Evolutionary conservation across 2,329 filamentous ascomycete genomes (phyloP).

Genomic region (Helotiales sp.): DNA sequence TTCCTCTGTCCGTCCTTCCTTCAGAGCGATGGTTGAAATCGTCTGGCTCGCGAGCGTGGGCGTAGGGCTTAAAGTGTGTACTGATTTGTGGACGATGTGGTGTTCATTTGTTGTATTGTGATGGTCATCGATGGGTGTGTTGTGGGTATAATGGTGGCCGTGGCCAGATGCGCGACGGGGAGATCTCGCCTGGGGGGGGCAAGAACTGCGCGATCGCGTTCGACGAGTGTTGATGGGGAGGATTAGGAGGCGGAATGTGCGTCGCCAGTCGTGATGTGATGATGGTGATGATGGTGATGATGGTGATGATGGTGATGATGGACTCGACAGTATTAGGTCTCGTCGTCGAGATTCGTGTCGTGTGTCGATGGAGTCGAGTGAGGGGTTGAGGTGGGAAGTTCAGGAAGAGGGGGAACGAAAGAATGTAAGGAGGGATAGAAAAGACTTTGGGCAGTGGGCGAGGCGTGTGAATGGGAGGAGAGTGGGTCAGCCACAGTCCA

Average conservation of each 20-base stretch:
- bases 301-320: conserved; percentile 30
- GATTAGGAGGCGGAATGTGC: conserved; percentile 28
- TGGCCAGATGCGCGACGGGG: conserved; percentile 27
- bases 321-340: conserved; percentile 16
- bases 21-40: conserved; percentile 39
- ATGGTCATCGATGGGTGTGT: conserved; percentile 55
- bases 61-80: conserved; percentile 73
- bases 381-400: conserved; percentile 32
- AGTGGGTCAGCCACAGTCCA: conserved; percentile 9
- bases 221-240: conserved; percentile 15
- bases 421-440: conserved; percentile 24
- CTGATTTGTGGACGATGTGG: conserved; percentile 46
- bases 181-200: conserved; percentile 24
- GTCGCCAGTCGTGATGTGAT: conserved; percentile 26
- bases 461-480: conserved; percentile 24
- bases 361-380: conserved; percentile 31
- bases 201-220: conserved; percentile 28
- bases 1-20: conserved; percentile 20
- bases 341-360: conserved; percentile 13
- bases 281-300: conserved; percentile 27
- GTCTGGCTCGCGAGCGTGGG: conserved; percentile 38
- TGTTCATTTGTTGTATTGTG: conserved; percentile 54
- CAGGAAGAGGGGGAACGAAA: conserved; percentile 20
- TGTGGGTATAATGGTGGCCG: conserved; percentile 41
- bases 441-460: conserved; percentile 23